phyloP scores from a whole-genome alignment of 169 alveolate genomes.

The Babesia ovata region DNA sequence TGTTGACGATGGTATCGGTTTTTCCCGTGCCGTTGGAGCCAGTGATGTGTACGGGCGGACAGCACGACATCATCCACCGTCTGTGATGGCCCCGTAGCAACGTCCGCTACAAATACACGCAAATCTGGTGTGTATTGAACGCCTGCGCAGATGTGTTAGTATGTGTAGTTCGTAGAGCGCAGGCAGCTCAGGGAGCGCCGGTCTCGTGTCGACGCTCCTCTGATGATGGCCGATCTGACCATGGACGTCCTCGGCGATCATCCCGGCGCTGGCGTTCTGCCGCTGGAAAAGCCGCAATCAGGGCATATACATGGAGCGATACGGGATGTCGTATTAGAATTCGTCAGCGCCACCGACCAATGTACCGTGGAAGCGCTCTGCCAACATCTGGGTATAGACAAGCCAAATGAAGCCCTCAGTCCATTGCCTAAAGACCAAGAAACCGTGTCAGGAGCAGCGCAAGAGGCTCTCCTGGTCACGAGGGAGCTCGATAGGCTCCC shows the following conservation, averaged over 20 bases:
- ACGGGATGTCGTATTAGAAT: not conserved
- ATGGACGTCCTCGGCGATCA: no score
- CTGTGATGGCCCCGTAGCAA: not conserved
- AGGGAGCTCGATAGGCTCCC: constrained; percentile 6
- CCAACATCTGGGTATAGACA: no score
- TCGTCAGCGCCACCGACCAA: not conserved
- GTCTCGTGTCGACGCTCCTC: no score
- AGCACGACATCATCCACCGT: not conserved
- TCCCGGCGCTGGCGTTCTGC: no score
- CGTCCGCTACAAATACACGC: not conserved
- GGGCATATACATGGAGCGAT: not conserved
- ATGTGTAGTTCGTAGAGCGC: not conserved
- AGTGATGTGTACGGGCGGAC: constrained; percentile 24
- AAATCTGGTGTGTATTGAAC: not conserved
- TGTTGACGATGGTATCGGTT: not conserved
- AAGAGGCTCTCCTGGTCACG: not conserved
- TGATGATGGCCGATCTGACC: no score
- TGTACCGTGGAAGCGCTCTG: not conserved
- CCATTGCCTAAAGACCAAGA: not conserved
- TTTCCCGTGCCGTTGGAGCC: not conserved
- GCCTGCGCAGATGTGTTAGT: not conserved
- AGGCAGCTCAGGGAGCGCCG: not conserved
- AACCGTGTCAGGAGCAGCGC: not conserved
- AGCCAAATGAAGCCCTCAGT: no score
- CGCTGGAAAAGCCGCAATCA: not conserved